Evolutionary conservation across 2,329 filamentous ascomycete species (phyloP).

Genomic region (Ophiostoma australiae): DNA sequence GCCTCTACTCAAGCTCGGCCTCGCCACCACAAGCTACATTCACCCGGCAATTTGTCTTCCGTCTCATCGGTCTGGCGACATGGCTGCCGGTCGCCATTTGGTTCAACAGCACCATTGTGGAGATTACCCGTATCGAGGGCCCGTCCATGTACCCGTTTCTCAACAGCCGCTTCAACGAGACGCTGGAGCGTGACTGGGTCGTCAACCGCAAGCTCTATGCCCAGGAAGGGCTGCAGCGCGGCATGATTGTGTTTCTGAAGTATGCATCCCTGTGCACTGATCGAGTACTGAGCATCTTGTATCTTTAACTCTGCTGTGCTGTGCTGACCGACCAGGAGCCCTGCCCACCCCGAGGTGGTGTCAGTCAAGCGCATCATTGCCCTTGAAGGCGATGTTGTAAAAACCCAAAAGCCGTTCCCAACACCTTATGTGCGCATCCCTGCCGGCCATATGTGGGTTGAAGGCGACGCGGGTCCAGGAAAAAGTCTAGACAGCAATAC

Average conservation of each 20-base stretch:
- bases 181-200: constrained; percentile 50
- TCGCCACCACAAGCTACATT: constrained; percentile 28
- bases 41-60: constrained; percentile 40
- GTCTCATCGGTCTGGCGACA: constrained; percentile 50
- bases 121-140: constrained; percentile 54
- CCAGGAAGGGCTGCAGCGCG: constrained; percentile 55
- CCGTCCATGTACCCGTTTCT: constrained; percentile 73
- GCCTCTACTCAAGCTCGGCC: constrained; percentile 5
- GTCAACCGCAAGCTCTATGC: constrained; percentile 56
- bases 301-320: not conserved
- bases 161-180: constrained; percentile 60
- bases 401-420: constrained; percentile 58
- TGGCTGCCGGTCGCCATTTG: constrained; percentile 60
- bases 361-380: constrained; percentile 81
- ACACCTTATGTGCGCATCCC: constrained; percentile 60
- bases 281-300: not conserved
- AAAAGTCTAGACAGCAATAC: constrained; percentile 79
- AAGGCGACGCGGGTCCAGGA: constrained; percentile 73
- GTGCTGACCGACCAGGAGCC: constrained; percentile 50
- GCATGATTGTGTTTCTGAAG: constrained; percentile 71
- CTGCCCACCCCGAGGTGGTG: constrained; percentile 61
- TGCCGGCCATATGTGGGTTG: constrained; percentile 85
- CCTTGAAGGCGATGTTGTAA: constrained; percentile 71
- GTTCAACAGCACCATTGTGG: constrained; percentile 57
- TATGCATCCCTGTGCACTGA: constrained; percentile 34